Evolutionary conservation across 169 alveolate species (phyloP).

Genomic region (Toxoplasma gondii): DNA sequence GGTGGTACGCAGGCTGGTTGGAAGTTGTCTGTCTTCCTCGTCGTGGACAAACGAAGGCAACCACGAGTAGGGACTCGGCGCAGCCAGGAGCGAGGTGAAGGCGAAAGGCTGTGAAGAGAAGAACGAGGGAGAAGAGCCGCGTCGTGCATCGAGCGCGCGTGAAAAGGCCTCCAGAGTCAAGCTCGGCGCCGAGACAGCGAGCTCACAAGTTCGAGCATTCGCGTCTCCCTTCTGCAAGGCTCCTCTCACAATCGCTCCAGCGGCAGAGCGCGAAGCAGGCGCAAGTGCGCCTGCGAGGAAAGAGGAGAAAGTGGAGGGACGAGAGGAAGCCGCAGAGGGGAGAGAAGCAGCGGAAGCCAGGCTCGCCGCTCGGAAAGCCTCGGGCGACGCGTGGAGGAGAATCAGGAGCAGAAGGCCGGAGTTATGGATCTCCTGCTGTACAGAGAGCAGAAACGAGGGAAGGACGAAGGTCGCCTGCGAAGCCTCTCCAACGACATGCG

Average conservation of each 20-base stretch:
- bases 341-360: not conserved
- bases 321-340: not conserved
- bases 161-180: not conserved
- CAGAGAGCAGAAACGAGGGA: not conserved
- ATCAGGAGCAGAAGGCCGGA: conserved; percentile 12
- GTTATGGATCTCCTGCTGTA: conserved; percentile 22
- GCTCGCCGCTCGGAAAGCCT: conserved; percentile 13
- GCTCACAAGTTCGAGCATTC: not conserved
- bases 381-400: conserved; percentile 10
- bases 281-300: not conserved
- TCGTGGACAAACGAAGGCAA: no score
- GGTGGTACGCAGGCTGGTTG: not conserved
- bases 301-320: not conserved
- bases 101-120: not conserved
- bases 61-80: no score
- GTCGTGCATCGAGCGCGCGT: not conserved
- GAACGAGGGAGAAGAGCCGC: not conserved
- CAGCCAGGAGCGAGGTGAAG: not conserved
- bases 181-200: not conserved
- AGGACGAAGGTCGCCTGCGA: not conserved
- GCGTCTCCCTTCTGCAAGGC: no score
- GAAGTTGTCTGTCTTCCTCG: not conserved
- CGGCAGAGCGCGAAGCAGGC: not conserved
- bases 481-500: conserved; percentile 16
- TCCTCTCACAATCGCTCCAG: no score